Conservation (phyloP, 2,329 filamentous ascomycete species). For the Emmonsiellopsis sp. region DNA sequence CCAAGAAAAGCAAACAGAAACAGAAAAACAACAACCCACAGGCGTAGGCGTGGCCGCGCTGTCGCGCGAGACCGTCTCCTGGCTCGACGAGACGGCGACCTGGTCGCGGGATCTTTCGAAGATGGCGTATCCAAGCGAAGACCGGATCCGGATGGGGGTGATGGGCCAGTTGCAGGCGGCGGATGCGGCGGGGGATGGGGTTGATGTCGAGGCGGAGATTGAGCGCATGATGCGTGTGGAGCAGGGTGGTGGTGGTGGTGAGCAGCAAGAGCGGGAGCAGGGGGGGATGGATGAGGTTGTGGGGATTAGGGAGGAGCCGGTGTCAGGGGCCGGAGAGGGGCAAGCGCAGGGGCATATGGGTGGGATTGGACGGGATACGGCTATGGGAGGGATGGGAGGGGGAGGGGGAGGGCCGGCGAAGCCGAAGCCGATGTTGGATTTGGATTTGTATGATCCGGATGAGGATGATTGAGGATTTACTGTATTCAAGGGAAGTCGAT, state of each 20-base stretch:
- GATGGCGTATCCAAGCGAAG: conserved; percentile 37
- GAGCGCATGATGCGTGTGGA: conserved; percentile 43
- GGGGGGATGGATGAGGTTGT: conserved; percentile 13
- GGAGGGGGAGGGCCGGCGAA: conserved; percentile 12
- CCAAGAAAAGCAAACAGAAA: background rate
- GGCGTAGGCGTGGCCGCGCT: conserved; percentile 25
- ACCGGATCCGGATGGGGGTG: conserved; percentile 36
- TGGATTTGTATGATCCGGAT: conserved; percentile 38
- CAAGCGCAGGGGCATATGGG: background rate
- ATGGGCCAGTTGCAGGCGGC: conserved; percentile 37
- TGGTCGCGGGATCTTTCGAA: conserved; percentile 32
- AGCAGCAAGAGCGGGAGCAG: too few relatives aligned
- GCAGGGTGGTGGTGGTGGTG: conserved; percentile 44
- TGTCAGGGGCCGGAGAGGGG: conserved; percentile 16
- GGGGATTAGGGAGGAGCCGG: conserved; percentile 17
- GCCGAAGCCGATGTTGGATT: conserved; percentile 31
- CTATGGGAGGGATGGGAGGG: conserved; percentile 7
- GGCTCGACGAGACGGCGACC: conserved; percentile 34
- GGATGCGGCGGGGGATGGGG: conserved; percentile 46
- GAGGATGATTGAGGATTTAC: conserved; percentile 29
- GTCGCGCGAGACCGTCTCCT: conserved; percentile 32
- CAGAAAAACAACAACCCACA: background rate
- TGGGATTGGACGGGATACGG: conserved; percentile 2
- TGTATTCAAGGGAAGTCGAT: too few relatives aligned
- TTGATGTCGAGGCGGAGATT: conserved; percentile 45